Evolutionary conservation across 768 basidiomycete genomes (phyloP), one percentile per base, ranked within the genome.

Genomic region (Termitomyces titanicus): DNA sequence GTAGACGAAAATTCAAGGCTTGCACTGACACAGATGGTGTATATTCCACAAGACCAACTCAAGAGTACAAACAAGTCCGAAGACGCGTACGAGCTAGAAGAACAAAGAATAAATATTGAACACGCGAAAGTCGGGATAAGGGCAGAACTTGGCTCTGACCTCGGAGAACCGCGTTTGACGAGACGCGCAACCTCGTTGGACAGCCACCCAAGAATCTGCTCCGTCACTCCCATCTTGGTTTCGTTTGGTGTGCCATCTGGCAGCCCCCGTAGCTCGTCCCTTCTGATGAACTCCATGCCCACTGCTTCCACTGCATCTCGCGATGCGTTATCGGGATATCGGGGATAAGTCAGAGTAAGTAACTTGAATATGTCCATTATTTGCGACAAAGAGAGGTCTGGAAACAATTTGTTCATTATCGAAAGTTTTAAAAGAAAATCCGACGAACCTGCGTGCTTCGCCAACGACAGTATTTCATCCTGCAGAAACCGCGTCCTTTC

Each of bases 171-270:
- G 34, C 75, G 74, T 62, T 81, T 86, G 3, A 80, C 71, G 18
- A 87, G 73, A 44, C 75, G 79, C 4, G 77, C 76, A 1, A 84
- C 82, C 65, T 96, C 91, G 43, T 77, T 76, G 6, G 81, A 76
- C 8, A 92, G 72, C 91, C 92, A 95, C 40, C 81, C 88, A 34
- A 92, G 68, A 15, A 94, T 79, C 62, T 87, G 81, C 62, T 91
- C 86, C 18, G 81, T 68, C 3, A 89, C 78, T 33, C 86, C 86
- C 15, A 84, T 64, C 59, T 77, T 82, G 18, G 67, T 70, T 55
- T 78, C 78, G 27, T 72, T 73, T 9, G 62, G 62, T 22, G 73
- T 63, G 13, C 71, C 79, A 22, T 73, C 66, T 13, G 70, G 63
- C 8, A 70, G 69, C 10, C 74, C 80, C 10, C 77, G 72, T n/a